Base-by-base conservation (phyloP, 306 rosid species). In the Fagus sylvatica region DNA sequence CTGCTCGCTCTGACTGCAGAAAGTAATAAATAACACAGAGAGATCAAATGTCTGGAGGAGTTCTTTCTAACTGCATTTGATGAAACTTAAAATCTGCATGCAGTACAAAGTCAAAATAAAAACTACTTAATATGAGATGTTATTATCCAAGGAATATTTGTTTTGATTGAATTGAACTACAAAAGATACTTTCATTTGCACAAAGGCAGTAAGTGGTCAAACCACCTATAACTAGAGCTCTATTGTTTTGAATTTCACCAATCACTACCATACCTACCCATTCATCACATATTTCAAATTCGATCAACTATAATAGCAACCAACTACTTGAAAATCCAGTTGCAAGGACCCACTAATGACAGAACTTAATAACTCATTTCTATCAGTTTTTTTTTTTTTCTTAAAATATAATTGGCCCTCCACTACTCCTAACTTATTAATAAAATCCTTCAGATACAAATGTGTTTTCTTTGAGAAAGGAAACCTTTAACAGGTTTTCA, bases 1-100 rank as follows among this genome's bases (percentile, higher is more conserved):
- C 97, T 2, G 85, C 86, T 69, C 94, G 88, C 0, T 86, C 98
- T 0, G 88, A 78, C 99, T 95, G 90, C 78, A 87, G 7, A 43
- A 76, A 76, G 78, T 70, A 55, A 7, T 73, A 67, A 62, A 54
- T 5, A 74, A 19, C 57, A 34, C 60, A 77, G 66, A 11, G 28
- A 68, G 3, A 34, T 80, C 59, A 80, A 71, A 71, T 40, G 3
- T 13, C 55, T 16, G 19, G 10, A 34, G 48, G 51, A 56, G 53
- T 32, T 57, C 16, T 49, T n/a, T 32, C 41, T 30, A 13, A 33
- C 34, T 33, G 68, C 15, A 2, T 11, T 61, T 46, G 53, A 1
- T 34, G 65, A 59, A 61, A 39, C 72, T 57, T 53, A 43, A 71
- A 32, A 61, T 10, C 1, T 11, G 6, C 28, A 30, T 61, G 19